Evolutionary conservation across 441 rosid species (phyloP).

Genomic region (Mallotus repandus): DNA sequence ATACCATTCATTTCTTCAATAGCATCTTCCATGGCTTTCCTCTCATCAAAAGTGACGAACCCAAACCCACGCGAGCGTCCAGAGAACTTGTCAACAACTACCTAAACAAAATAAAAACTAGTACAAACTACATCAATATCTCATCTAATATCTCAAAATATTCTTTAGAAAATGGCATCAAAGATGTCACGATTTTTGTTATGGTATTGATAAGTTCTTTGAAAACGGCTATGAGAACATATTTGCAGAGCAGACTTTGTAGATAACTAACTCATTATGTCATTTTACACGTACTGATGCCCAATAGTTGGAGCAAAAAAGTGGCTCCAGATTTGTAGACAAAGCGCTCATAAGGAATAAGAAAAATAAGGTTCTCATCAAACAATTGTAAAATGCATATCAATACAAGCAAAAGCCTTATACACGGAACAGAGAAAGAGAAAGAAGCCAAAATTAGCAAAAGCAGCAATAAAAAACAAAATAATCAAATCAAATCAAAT

Average conservation of each 20-base stretch:
- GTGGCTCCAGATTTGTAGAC: not conserved
- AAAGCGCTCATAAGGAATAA: not conserved
- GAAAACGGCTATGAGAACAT: not conserved
- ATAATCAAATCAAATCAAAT: too few species aligned
- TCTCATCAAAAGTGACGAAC: constrained; percentile 88
- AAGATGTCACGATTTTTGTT: not conserved
- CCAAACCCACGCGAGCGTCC: constrained; percentile 99
- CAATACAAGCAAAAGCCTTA: not conserved
- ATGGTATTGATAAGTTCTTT: not conserved
- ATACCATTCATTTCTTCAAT: constrained; percentile 88
- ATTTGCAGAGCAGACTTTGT: not conserved
- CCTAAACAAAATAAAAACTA: constrained; percentile 37
- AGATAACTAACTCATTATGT: not conserved
- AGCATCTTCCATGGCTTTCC: constrained; percentile 86
- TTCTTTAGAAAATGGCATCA: not conserved
- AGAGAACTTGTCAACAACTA: constrained; percentile 81
- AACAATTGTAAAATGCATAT: not conserved
- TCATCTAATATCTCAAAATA: not conserved
- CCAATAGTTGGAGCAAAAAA: not conserved
- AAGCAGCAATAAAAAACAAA: too few species aligned
- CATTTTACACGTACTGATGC: not conserved
- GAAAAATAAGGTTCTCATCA: not conserved
- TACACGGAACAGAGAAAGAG: not conserved
- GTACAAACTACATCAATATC: not conserved
- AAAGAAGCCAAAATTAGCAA: not conserved